Percentiles rank a stretch among this genome's conserved stretches.
Evolutionary conservation across 805 yeast genomes (phyloP).

Genomic region (Ogataea pignaliae): DNA sequence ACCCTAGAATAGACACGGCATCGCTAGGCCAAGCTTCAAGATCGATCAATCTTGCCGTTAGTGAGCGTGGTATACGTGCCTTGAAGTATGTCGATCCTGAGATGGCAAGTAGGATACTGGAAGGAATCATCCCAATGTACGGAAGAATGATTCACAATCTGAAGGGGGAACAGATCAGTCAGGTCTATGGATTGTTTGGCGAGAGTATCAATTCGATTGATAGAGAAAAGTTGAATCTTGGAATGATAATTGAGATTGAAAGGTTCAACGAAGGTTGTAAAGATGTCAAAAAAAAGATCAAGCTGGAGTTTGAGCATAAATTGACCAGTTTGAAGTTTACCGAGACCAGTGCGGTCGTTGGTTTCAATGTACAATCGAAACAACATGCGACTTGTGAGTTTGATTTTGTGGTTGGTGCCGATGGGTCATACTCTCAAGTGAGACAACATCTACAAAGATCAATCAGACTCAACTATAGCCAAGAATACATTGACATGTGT

Average conservation of each 20-base stretch:
- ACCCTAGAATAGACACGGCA: constrained; percentile 44
- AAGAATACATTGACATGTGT: constrained; percentile 78
- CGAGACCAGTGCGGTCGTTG: constrained; percentile 11
- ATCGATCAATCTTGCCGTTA: constrained; percentile 86
- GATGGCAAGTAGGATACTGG: constrained; percentile 52
- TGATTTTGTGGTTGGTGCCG: constrained; percentile 76
- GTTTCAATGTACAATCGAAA: constrained; percentile 3
- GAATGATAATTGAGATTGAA: constrained; percentile 60
- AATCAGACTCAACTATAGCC: constrained; percentile 64
- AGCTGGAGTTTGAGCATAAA: constrained; percentile 52
- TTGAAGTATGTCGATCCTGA: constrained; percentile 55
- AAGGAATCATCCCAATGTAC: constrained; percentile 72
- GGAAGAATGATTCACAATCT: constrained; percentile 86
- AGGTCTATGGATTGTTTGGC: constrained; percentile 75
- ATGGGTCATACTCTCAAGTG: constrained; percentile 77
- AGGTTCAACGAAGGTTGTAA: constrained; percentile 26
- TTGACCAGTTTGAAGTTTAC: constrained; percentile 39
- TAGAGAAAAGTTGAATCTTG: constrained; percentile 61
- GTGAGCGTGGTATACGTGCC: constrained; percentile 76
- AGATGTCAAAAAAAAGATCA: constrained; percentile 26
- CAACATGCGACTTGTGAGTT: constrained; percentile 21
- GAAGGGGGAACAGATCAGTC: constrained; percentile 60
- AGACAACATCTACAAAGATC: constrained; percentile 64
- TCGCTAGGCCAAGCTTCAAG: constrained; percentile 33
- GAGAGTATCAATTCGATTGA: constrained; percentile 85